phyloP scores from a whole-genome alignment of 2,329 filamentous ascomycete genomes.

The Venturia asperata region DNA sequence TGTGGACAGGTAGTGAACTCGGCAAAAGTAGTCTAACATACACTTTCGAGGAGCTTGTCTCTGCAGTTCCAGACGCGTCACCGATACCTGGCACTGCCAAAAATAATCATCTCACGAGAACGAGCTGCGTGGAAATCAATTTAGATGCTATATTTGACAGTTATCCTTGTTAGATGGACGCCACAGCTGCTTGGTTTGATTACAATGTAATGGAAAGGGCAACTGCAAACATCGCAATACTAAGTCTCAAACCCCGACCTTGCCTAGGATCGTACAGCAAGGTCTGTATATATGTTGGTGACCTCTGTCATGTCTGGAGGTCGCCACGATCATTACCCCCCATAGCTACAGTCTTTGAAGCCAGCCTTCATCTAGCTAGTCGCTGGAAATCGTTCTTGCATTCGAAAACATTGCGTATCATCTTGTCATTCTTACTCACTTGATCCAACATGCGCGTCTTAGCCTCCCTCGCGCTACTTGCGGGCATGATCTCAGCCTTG shows the following conservation, averaged over 20 bases:
- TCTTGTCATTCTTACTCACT: neutral
- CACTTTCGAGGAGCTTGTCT: neutral
- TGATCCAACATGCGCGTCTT: neutral
- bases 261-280: neutral
- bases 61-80: neutral
- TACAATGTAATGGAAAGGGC: neutral
- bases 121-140: neutral
- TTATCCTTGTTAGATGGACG: neutral
- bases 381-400: neutral
- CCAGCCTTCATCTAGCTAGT: neutral
- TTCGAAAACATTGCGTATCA: neutral
- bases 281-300: neutral
- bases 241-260: neutral
- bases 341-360: neutral
- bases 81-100: neutral
- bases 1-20: no score
- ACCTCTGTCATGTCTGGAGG: neutral
- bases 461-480: neutral
- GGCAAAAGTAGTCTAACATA: no score
- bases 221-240: neutral
- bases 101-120: neutral
- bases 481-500: slow-evolving; percentile 2
- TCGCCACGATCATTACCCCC: neutral
- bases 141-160: neutral
- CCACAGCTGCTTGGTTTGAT: neutral